Evolutionary conservation across 495 filamentous ascomycete species (phyloP), one percentile per base, ranked within the genome.

Genomic region (Trichocladium antarcticum): DNA sequence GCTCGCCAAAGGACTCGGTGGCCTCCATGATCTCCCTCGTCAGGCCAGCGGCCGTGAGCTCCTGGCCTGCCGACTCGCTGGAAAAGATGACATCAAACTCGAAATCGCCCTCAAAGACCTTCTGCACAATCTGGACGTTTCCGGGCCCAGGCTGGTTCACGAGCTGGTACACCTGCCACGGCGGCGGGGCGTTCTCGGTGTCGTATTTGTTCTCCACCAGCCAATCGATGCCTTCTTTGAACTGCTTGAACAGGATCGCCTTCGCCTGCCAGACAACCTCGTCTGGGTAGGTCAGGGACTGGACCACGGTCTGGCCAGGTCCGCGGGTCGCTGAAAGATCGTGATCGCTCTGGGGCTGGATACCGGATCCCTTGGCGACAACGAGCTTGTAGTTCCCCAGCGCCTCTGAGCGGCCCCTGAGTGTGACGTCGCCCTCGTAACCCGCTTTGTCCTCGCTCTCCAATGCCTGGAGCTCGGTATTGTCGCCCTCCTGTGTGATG

Each of bases 1-100:
- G 81, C 42, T 84, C 73, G 29, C 77, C 74, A 63, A 96, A 97
- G 10, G 76, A 67, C 38, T 78, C 68, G 0, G 79, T 80, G 2
- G 78, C 68, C 14, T 74, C 70, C 48, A 81, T 67, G 55, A 96
- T 85, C 50, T 82, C 76, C 49, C 76, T 62, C 17, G 81, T 82
- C 15, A 98, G 61, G 50, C 80, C 78, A 40, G 81, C 76, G 41
- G 85, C 83, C 68, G 59, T 64, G 31, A 65, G 34, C 39, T 65
- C 71, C 64, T 78, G 72, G 10, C 77, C 73, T 2, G 81, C 77
- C 16, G 87, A 90, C 39, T 69, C 79, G 50, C 90, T 95, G 5
- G 86, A 87, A 70, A 85, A 97, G 20, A 97, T 74, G 37, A 97
- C 72, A 58, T 98, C 92, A 57, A 98, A 97, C 74, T 92, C 87